Percentiles rank a stretch among this genome's conserved stretches.
Evolutionary conservation across 2,329 filamentous ascomycete genomes (phyloP).

Genomic region (Trichophyton benhamiae): DNA sequence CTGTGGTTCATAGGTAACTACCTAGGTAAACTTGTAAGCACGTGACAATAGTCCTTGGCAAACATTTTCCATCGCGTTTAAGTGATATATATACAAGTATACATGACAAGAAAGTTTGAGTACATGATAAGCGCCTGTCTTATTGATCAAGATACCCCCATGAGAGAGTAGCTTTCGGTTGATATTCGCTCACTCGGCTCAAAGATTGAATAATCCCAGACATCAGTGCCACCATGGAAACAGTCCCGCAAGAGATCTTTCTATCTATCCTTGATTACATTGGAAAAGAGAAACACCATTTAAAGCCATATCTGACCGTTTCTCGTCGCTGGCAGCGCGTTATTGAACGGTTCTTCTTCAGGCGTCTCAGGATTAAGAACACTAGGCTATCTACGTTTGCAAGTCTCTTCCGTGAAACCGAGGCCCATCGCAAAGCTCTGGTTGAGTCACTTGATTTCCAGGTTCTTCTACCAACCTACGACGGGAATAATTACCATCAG

Average conservation of each 20-base stretch:
- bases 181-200: too few species aligned
- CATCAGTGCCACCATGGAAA: background rate
- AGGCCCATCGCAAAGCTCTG: background rate
- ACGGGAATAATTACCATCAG: background rate
- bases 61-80: too few species aligned
- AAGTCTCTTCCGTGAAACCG: background rate
- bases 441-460: background rate
- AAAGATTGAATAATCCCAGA: background rate
- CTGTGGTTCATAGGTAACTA: too few species aligned
- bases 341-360: background rate
- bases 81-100: too few species aligned
- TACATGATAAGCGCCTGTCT: too few species aligned
- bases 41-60: too few species aligned
- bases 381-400: background rate
- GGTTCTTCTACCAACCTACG: background rate
- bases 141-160: too few species aligned
- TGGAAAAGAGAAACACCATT: background rate
- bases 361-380: background rate
- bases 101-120: too few species aligned
- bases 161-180: too few species aligned
- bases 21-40: too few species aligned
- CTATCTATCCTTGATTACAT: background rate
- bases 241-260: background rate
- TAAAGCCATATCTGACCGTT: conserved; percentile 3
- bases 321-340: conserved; percentile 4